phyloP scores from a whole-genome alignment of 306 rosid species.

The Casuarina equisetifolia region DNA sequence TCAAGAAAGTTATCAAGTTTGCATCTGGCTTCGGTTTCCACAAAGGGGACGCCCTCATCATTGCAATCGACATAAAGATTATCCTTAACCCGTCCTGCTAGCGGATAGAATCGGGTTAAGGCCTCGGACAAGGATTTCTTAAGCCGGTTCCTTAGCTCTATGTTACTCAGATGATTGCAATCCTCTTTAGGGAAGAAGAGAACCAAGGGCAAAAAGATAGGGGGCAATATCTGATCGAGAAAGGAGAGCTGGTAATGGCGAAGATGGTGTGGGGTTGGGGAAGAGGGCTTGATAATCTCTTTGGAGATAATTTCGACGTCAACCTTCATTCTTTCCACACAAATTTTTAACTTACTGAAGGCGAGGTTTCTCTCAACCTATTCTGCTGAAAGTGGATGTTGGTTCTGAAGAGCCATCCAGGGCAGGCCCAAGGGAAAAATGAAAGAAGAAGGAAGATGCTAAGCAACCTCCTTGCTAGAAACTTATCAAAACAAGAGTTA shows the following conservation, averaged over 20 bases:
- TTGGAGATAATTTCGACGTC: slow-evolving; percentile 2
- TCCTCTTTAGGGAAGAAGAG: slow-evolving; percentile 11
- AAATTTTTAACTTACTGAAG: no score
- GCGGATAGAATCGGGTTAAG: slow-evolving; percentile 11
- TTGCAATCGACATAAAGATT: slow-evolving; percentile 14
- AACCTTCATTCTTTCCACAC: no score
- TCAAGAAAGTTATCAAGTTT: neutral
- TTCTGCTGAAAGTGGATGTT: no score
- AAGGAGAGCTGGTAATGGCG: slow-evolving; percentile 35
- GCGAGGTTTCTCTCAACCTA: no score
- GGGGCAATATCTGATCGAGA: slow-evolving; percentile 43
- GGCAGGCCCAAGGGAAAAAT: no score
- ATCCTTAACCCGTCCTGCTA: slow-evolving; percentile 13
- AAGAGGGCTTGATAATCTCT: slow-evolving; percentile 40
- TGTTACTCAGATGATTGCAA: neutral
- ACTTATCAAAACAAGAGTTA: no score
- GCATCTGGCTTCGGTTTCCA: slow-evolving; percentile 9
- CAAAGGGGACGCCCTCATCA: neutral
- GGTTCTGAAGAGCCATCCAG: no score
- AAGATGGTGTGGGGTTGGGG: slow-evolving; percentile 35
- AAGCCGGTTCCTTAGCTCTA: neutral
- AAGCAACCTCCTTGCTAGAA: no score
- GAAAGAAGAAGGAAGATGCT: no score
- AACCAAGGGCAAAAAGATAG: slow-evolving; percentile 35
- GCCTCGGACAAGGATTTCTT: slow-evolving; percentile 9